Conservation (phyloP, 225 moss, liverwort and hornwort species). For the Ulota crispa region DNA sequence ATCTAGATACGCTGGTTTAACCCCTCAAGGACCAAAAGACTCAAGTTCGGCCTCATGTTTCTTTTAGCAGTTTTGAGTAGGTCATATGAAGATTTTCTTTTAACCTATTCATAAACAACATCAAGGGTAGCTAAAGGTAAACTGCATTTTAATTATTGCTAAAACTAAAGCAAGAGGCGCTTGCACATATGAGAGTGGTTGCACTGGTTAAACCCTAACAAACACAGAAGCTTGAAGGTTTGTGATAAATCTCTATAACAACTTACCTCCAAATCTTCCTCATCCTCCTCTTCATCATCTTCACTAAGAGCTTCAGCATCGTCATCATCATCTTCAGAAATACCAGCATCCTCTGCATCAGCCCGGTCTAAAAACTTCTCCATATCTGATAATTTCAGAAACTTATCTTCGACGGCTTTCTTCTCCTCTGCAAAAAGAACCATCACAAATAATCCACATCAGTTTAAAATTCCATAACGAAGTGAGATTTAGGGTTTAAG, state of each 20-base stretch:
- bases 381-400: slow-evolving; percentile 85
- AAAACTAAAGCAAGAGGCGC: background rate
- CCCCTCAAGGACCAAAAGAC: background rate
- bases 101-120: background rate
- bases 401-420: slow-evolving; percentile 77
- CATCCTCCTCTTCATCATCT: slow-evolving; percentile 52
- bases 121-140: background rate
- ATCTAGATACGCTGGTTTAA: background rate
- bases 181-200: background rate
- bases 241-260: background rate
- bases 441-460: slow-evolving; percentile 8
- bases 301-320: slow-evolving; percentile 41
- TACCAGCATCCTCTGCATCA: slow-evolving; percentile 77
- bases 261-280: slow-evolving; percentile 63
- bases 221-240: background rate
- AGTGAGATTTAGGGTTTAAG: background rate
- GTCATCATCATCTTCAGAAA: slow-evolving; percentile 38
- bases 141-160: background rate
- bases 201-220: background rate
- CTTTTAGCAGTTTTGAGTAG: background rate
- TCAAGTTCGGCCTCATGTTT: background rate
- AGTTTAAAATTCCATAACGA: background rate
- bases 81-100: background rate
- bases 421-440: slow-evolving; percentile 49
- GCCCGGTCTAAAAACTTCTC: slow-evolving; percentile 89